Conservation (phyloP, 106 monocot species). For the Acorus calamus region DNA sequence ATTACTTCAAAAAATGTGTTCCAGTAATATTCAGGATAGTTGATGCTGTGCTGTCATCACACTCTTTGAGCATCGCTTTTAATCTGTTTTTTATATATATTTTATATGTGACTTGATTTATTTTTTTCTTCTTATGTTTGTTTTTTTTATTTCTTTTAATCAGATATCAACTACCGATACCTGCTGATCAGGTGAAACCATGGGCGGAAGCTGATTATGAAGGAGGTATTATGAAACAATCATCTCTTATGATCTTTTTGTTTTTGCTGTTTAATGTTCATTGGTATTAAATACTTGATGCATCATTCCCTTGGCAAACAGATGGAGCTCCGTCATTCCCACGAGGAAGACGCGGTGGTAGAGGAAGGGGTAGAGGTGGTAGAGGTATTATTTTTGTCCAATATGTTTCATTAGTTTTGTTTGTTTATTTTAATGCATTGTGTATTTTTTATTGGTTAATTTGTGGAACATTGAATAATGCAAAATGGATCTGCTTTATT, state of each 20-base stretch:
- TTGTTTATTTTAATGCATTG: background rate
- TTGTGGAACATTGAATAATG: no score
- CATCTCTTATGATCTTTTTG: background rate
- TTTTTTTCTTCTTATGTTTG: background rate
- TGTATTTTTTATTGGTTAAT: no score
- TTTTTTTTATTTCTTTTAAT: background rate
- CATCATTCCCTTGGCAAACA: no score
- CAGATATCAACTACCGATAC: slow-evolving; percentile 5
- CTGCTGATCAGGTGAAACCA: slow-evolving; percentile 5
- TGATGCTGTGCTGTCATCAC: no score
- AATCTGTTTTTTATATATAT: no score
- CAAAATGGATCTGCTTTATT: no score
- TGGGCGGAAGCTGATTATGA: slow-evolving; percentile 2
- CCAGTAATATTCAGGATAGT: no score
- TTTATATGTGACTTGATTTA: no score
- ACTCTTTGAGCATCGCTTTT: no score
- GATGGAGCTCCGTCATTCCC: background rate
- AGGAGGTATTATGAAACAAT: background rate
- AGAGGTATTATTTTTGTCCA: background rate
- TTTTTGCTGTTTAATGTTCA: no score
- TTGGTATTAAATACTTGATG: no score
- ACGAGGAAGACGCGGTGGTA: slow-evolving; percentile 3
- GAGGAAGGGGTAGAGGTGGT: background rate
- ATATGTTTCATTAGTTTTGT: background rate
- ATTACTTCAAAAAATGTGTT: no score